Conservation (phyloP, 208 protist genomes). For the Entamoeba dispar region DNA sequence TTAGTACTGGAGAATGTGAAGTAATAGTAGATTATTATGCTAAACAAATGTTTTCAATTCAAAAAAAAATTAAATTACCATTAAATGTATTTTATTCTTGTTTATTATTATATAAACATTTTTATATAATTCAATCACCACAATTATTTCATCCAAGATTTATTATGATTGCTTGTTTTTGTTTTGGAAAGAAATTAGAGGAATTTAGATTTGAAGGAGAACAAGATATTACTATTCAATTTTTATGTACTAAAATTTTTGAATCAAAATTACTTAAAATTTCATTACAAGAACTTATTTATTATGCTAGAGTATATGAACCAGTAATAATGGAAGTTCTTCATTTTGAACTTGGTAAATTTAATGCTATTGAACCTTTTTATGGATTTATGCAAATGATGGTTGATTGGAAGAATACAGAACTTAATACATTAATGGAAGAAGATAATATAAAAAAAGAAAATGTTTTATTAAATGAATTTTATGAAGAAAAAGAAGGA, state of each 20-base stretch:
- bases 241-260: background rate
- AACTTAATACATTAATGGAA: background rate
- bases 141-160: background rate
- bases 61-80: background rate
- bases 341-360: background rate
- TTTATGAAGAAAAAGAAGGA: background rate
- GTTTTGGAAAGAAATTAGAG: background rate
- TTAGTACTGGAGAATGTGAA: background rate
- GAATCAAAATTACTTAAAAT: background rate
- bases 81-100: background rate
- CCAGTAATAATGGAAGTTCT: background rate
- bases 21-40: background rate
- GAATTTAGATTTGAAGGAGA: background rate
- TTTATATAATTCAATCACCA: background rate
- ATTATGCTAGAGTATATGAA: background rate
- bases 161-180: background rate
- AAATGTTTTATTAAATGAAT: background rate
- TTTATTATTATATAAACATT: background rate
- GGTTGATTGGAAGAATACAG: background rate
- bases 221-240: background rate
- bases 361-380: background rate
- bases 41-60: background rate
- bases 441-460: background rate
- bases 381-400: background rate
- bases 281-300: background rate